Conservation (phyloP, 768 basidiomycete genomes). For the Mycena rebaudengoi region DNA sequence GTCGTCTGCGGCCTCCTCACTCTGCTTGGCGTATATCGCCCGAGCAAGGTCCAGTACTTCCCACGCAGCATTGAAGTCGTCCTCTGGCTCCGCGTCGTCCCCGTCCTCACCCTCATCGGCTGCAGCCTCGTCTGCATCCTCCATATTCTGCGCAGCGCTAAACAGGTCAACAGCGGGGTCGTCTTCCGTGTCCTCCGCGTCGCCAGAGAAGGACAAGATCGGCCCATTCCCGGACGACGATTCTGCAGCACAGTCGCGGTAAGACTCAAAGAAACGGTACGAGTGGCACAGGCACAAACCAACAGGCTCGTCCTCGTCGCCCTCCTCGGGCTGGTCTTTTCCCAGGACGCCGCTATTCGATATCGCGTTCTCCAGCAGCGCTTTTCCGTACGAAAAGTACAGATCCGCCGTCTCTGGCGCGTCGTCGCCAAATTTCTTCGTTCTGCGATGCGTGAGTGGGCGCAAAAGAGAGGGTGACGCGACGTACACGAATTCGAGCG, state of each 20-base stretch:
- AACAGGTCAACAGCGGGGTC: too few relatives aligned
- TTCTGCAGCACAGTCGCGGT: not conserved
- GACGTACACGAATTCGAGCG: constrained; percentile 85
- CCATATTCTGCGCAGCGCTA: too few relatives aligned
- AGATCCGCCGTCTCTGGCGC: constrained; percentile 87
- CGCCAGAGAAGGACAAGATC: constrained; percentile 83
- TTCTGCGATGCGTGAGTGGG: constrained; percentile 67
- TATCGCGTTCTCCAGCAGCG: constrained; percentile 92
- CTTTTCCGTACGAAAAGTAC: constrained; percentile 92
- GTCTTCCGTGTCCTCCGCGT: constrained; percentile 79
- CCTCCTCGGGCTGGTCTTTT: constrained; percentile 79
- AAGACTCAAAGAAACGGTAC: constrained; percentile 14
- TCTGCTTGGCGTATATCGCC: constrained; percentile 80
- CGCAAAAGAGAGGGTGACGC: constrained; percentile 34
- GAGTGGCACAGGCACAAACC: constrained; percentile 12
- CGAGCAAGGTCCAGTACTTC: constrained; percentile 96
- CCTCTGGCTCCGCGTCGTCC: constrained; percentile 86
- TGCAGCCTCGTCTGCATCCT: constrained; percentile 51
- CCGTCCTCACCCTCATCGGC: constrained; percentile 62
- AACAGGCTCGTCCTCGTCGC: constrained; percentile 43
- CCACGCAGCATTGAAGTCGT: constrained; percentile 99
- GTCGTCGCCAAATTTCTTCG: constrained; percentile 78
- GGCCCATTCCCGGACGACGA: constrained; percentile 53
- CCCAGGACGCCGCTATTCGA: constrained; percentile 87
- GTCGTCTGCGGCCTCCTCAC: constrained; percentile 57